Evolutionary conservation across 2,329 filamentous ascomycete genomes (phyloP), one percentile per base, ranked within the genome.

Genomic region (Coccinonectria pachysandricola): DNA sequence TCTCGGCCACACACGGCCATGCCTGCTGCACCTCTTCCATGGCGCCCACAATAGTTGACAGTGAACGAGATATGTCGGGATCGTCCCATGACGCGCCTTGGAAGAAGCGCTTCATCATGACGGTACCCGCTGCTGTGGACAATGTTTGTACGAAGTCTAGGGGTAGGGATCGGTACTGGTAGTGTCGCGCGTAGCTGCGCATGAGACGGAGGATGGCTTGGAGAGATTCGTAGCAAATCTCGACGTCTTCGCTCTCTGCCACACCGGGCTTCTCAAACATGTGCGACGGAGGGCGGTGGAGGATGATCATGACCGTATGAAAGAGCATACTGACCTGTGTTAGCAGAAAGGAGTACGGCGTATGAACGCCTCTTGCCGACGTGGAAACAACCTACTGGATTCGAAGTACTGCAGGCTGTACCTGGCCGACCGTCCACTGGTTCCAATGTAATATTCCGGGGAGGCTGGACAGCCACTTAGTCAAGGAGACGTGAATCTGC

Each of bases 11-110:
- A 35, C 59, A 64, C 5, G 59, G 57, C 56, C 58, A 65, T 6
- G 60, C 62, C 20, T 62, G 54, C 15, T 71, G 54, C 17, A 75
- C 64, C n/a, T 59, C 54, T 17, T 65, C 54, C 35, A 71, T 64
- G 18, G 63, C 62, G 4, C 68, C 60, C 1, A 61, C 45, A n/a
- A 62, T 54, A 10, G 61, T 54, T 7, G 62, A 60, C 13, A 77
- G 50, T 11, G 64, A 60, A 15, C 53, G 53, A 1, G 68, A 58
- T 15, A 75, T 64, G 24, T 65, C 51, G 0, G 47, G 40, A 32
- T 64, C 59, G 17, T 54, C 52, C 53, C 54, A 59, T 0, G 56
- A 47, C 0, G 53, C 48, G 6, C 48, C 42, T 15, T 60, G 50
- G 19, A 66, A 48, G 29, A 57, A 57, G 2, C 59, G 49, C 27